These are phyloP conservation scores for Fusarium annulatum DNA, from an alignment of 2,329 filamentous ascomycete genomes.

Conservation along the genomic window DNA sequence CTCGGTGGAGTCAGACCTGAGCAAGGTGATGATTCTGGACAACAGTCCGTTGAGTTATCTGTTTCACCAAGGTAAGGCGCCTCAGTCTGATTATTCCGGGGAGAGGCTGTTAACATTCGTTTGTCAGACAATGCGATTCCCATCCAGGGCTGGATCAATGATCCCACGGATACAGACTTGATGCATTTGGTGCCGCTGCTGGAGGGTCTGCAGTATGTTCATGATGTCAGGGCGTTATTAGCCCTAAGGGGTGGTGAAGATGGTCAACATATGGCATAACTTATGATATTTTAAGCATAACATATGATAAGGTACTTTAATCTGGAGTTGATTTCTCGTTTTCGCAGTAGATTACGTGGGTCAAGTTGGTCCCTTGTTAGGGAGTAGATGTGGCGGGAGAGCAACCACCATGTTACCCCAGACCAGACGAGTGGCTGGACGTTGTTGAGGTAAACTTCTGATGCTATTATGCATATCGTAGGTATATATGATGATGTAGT, in stretches of 20 bases:
- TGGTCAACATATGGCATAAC: slow-evolving; percentile 66
- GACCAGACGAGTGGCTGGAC: background rate
- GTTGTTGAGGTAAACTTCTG: background rate
- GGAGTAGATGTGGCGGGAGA: slow-evolving; percentile 21
- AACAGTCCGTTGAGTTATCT: slow-evolving; percentile 98
- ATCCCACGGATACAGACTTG: slow-evolving; percentile 95
- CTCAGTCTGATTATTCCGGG: background rate
- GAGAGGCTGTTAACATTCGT: slow-evolving; percentile 12
- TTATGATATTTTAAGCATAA: slow-evolving; percentile 20
- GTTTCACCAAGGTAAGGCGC: slow-evolving; percentile 86
- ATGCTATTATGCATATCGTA: background rate
- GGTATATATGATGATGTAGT: background rate
- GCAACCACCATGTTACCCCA: background rate
- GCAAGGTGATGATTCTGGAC: slow-evolving; percentile 98
- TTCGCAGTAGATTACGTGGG: slow-evolving; percentile 23
- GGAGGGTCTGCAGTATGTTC: slow-evolving; percentile 95
- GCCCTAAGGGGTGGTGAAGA: slow-evolving; percentile 89
- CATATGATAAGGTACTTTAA: slow-evolving; percentile 28
- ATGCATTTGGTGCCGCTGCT: slow-evolving; percentile 92
- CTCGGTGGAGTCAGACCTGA: slow-evolving; percentile 94
- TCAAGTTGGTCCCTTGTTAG: background rate
- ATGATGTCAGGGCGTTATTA: slow-evolving; percentile 90
- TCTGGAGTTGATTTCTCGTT: slow-evolving; percentile 20
- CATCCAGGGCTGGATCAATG: slow-evolving; percentile 99
- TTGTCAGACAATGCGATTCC: slow-evolving; percentile 95